Base-by-base conservation (phyloP, 768 basidiomycete genomes). In the Macrolepiota dolichaula region DNA sequence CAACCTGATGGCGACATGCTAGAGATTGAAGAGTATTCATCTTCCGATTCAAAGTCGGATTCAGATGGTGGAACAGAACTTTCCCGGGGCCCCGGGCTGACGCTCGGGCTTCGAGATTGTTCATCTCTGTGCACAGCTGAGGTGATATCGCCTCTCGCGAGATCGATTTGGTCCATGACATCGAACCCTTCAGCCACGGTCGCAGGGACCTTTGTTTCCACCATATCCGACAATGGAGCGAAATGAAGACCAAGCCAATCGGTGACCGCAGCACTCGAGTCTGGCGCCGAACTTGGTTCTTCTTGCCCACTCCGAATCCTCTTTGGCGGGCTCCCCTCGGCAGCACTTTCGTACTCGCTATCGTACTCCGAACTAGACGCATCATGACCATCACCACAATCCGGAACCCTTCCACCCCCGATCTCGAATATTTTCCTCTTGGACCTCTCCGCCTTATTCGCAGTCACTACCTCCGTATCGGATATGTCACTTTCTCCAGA, bases 1-100 rank as follows among this genome's bases (percentile, higher is more conserved):
- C 66, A 67, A n/a, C 42, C n/a, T 19, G 62, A 61, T 7, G 4
- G 24, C 35, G 62, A 55, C 7, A 52, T 40, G 2, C 53, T 40
- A 17, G 65, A 55, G 35, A 40, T 24, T 24, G 50, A 57, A 22
- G 55, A 62, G 53, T 52, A 27, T 58, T 38, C 55, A 6, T n/a
- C 38, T 7, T 61, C 62, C 13, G 40, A 55, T 13, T 63, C 66
- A 17, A 62, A 65, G 24, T 50, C 51, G 38, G 22, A 40, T 19
- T 56, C 62, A 17, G 47, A 62, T 37, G 40, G 38, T 9, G 55
- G 62, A 35, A 56, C 38, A 32, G 61, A 57, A 25, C 49, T 27
- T 25, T 63, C 62, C 42, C 60, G 60, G 37, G 47, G 36, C 6
- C 59, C 53, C 3, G 66, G 57, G 25, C 55, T 62, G 27, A 22